These are phyloP conservation scores for Polychytrium aggregatum DNA, from an alignment of 192 early-diverging fungal genomes.

Conservation along the genomic window DNA sequence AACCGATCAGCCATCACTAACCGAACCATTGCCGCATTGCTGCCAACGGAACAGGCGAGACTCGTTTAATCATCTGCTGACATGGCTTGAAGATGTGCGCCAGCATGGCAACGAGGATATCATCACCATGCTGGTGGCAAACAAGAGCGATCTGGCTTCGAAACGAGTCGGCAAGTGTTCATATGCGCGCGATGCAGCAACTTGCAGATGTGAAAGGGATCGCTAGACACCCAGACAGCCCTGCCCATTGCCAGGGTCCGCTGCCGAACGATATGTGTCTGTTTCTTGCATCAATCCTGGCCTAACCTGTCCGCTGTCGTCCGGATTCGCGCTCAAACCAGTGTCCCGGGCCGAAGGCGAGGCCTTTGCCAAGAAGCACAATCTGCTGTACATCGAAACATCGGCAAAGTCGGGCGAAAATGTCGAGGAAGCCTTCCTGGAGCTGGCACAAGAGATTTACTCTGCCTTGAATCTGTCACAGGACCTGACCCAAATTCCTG, in stretches of 20 bases:
- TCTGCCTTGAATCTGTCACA: no score
- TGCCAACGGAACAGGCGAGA: constrained; percentile 41
- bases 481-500: no score
- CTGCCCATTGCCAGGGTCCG: no score
- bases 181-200: no score
- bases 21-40: no score
- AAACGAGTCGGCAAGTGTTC: constrained; percentile 45
- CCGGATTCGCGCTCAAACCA: constrained; percentile 11
- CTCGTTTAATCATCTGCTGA: constrained; percentile 63
- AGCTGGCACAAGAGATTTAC: no score
- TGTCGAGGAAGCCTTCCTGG: constrained; percentile 50
- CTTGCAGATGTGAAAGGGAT: no score
- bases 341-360: constrained; percentile 81
- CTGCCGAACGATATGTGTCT: no score
- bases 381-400: constrained; percentile 82
- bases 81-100: constrained; percentile 77
- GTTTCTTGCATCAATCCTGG: no score
- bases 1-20: no score
- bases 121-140: constrained; percentile 81
- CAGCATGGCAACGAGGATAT: constrained; percentile 84
- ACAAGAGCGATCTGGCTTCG: constrained; percentile 90
- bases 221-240: no score
- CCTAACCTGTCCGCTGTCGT: no score
- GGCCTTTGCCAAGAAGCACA: constrained; percentile 74
- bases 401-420: constrained; percentile 81